Percentiles rank a stretch among this genome's conserved stretches.
These are phyloP conservation scores for Verbena officinalis DNA, from an alignment of 257 asterid genomes.

Conservation along the genomic window DNA sequence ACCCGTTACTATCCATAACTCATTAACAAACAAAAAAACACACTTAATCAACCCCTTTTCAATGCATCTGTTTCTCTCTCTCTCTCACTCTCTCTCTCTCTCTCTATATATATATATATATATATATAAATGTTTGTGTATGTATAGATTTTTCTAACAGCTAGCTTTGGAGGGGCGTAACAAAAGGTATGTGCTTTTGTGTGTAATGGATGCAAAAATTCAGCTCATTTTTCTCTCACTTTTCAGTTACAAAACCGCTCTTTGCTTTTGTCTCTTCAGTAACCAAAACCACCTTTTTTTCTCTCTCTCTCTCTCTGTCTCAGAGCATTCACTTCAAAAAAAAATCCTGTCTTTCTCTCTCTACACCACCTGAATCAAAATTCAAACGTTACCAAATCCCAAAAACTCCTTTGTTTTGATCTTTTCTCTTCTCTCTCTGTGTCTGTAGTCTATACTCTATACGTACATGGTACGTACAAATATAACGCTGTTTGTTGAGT, in stretches of 20 bases:
- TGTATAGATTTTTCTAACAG: slow-evolving; percentile 42
- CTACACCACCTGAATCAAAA: slow-evolving; percentile 42
- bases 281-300: slow-evolving; percentile 42
- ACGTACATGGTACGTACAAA: slow-evolving; percentile 23
- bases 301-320: slow-evolving; percentile 11
- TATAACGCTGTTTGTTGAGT: slow-evolving; percentile 17
- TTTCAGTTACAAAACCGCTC: slow-evolving; percentile 81
- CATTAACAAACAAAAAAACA: slow-evolving; percentile 38
- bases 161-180: slow-evolving; percentile 36
- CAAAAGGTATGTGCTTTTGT: slow-evolving; percentile 31
- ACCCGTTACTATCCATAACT: slow-evolving; percentile 38
- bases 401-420: slow-evolving; percentile 4
- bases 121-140: slow-evolving; percentile 15
- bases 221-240: slow-evolving; percentile 53
- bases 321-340: slow-evolving; percentile 12
- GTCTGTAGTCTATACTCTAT: too few relatives aligned
- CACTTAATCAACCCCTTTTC: slow-evolving; percentile 35
- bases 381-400: slow-evolving; percentile 45
- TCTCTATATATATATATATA: slow-evolving; percentile 8
- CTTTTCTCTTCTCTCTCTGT: slow-evolving; percentile 25
- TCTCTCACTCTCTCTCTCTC: slow-evolving; percentile 17
- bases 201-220: slow-evolving; percentile 43
- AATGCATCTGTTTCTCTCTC: slow-evolving; percentile 32
- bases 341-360: slow-evolving; percentile 6
- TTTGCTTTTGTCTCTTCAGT: slow-evolving; percentile 49